These are phyloP conservation scores for Candida ipomoeae DNA, from an alignment of 805 yeast species.

Conservation along the genomic window DNA sequence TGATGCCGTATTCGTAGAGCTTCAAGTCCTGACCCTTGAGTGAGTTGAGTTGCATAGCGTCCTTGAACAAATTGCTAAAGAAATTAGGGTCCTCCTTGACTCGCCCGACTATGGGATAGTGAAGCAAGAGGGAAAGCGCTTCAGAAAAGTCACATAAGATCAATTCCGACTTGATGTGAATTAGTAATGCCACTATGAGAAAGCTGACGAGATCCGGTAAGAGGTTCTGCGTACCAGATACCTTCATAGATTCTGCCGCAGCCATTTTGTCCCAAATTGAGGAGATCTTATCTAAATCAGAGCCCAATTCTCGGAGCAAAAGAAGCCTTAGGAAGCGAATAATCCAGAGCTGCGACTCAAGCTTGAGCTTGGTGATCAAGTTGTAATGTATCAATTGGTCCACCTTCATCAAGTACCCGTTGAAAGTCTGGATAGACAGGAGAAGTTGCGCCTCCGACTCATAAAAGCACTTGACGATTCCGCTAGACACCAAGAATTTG, in stretches of 20 bases:
- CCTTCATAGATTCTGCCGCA: conserved; percentile 15
- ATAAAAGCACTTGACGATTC: conserved; percentile 30
- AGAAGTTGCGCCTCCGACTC: conserved; percentile 41
- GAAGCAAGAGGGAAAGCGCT: conserved; percentile 44
- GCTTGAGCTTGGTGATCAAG: conserved; percentile 38
- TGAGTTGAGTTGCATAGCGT: conserved; percentile 32
- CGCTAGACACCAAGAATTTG: conserved; percentile 39
- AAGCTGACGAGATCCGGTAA: conserved; percentile 39
- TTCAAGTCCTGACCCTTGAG: conserved; percentile 34
- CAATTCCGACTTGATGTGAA: conserved; percentile 42
- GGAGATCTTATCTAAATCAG: conserved; percentile 29
- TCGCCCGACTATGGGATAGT: conserved; percentile 40
- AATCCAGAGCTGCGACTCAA: conserved; percentile 53
- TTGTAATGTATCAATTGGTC: conserved; percentile 47
- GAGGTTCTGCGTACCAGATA: conserved; percentile 1
- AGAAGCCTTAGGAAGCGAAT: conserved; percentile 48
- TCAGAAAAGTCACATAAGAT: conserved; percentile 51
- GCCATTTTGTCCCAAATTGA: conserved; percentile 50
- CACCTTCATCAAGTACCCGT: conserved; percentile 44
- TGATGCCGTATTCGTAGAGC: conserved; percentile 37
- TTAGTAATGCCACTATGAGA: conserved; percentile 39
- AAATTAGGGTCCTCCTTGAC: conserved; percentile 17
- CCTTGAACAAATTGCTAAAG: conserved; percentile 26
- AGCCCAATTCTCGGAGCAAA: conserved; percentile 46
- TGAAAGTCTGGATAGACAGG: conserved; percentile 46